Evolutionary conservation across 192 early-diverging fungal genomes (phyloP).

Genomic region (Coemansia javaensis): DNA sequence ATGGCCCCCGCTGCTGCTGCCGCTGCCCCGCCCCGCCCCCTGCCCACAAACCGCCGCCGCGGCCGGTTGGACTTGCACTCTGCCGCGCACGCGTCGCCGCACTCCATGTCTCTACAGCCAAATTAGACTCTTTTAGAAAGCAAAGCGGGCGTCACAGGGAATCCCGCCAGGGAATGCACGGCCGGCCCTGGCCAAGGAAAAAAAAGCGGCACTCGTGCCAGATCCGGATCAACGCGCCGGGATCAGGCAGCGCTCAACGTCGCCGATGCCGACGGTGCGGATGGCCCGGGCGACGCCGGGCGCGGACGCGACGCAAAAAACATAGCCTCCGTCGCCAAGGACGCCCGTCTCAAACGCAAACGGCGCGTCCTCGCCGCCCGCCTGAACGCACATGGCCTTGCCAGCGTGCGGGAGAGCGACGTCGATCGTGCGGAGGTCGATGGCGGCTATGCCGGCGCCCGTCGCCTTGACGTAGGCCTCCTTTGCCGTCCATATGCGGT

Average conservation of each 20-base stretch:
- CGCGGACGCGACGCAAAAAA: conserved; percentile 10
- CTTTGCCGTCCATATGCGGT: conserved; percentile 39
- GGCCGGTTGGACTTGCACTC: conserved; percentile 28
- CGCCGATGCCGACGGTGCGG: not conserved
- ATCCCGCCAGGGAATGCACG: no score
- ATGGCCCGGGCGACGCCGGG: not conserved
- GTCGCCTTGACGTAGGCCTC: conserved; percentile 43
- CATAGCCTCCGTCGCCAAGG: conserved; percentile 3
- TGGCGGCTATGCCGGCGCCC: conserved; percentile 19
- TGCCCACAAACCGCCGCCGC: conserved; percentile 44
- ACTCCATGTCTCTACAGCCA: no score
- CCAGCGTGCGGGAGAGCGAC: conserved; percentile 1
- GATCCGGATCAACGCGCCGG: no score
- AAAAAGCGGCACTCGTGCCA: no score
- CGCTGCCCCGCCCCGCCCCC: conserved; percentile 11
- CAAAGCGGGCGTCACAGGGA: no score
- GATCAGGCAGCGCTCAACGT: conserved; percentile 1
- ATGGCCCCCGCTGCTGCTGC: conserved; percentile 7
- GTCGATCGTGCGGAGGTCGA: conserved; percentile 11
- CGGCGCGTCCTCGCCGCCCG: not conserved
- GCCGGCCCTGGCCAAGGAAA: no score
- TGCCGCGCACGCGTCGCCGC: no score
- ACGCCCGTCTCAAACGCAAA: conserved; percentile 5
- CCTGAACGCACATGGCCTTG: not conserved
- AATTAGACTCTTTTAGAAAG: no score